Percentiles rank a stretch among this genome's conserved stretches.
Conservation (phyloP, 441 rosid species). For the Erodium moschatum region DNA sequence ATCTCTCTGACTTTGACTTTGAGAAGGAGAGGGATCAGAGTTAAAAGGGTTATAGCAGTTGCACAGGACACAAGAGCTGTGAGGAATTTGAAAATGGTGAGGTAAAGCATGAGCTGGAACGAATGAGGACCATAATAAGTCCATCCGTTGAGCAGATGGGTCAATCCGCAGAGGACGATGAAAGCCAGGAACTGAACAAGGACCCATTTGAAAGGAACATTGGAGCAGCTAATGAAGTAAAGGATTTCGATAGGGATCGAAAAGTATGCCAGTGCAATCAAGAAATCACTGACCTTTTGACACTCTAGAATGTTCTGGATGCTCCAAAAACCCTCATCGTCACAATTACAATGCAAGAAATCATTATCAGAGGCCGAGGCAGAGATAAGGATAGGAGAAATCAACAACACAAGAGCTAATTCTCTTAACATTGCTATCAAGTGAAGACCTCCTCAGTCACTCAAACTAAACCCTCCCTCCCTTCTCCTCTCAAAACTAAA, state of each 20-base stretch:
- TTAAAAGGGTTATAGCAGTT: slow-evolving; percentile 55
- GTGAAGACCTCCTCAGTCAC: slow-evolving; percentile 10
- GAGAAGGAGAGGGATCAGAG: slow-evolving; percentile 55
- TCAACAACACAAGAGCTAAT: slow-evolving; percentile 34
- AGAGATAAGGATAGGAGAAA: slow-evolving; percentile 28
- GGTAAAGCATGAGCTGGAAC: slow-evolving; percentile 53
- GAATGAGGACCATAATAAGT: slow-evolving; percentile 67
- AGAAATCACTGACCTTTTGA: slow-evolving; percentile 63
- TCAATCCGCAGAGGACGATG: slow-evolving; percentile 66
- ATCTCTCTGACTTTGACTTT: slow-evolving; percentile 67
- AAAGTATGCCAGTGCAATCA: slow-evolving; percentile 64
- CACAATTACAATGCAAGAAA: slow-evolving; percentile 47
- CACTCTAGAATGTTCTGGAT: slow-evolving; percentile 48
- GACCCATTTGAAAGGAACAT: slow-evolving; percentile 75
- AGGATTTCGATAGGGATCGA: slow-evolving; percentile 73
- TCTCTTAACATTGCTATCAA: slow-evolving; percentile 48
- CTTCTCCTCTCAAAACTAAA: slow-evolving; percentile 16
- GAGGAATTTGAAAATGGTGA: slow-evolving; percentile 51
- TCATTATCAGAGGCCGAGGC: slow-evolving; percentile 37
- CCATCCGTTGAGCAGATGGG: slow-evolving; percentile 60
- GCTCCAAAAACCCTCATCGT: slow-evolving; percentile 52
- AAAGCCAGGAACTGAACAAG: slow-evolving; percentile 54
- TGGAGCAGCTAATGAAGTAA: slow-evolving; percentile 60
- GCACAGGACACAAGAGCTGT: slow-evolving; percentile 67
- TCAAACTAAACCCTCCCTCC: slow-evolving; percentile 20